Evolutionary conservation across 2,329 filamentous ascomycete species (phyloP), one percentile per base, ranked within the genome.

Genomic region (Fusarium redolens): DNA sequence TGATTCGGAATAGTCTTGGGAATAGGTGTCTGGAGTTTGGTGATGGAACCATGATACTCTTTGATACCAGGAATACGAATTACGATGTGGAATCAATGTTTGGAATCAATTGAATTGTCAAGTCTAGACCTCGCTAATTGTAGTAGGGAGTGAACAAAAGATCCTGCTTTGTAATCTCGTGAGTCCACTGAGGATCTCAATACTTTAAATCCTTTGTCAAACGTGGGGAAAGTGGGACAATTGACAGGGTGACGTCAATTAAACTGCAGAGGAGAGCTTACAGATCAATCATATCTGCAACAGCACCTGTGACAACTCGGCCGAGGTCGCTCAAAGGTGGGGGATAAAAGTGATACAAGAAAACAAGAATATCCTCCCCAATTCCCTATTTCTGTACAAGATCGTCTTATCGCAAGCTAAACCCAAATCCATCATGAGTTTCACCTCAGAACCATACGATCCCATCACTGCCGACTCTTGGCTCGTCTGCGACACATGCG

Each of bases 401-500:
- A 64, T 41, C 55, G 35, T 33, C 7, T 37, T n/a, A 30, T 68
- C 52, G 44, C 62, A 55, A 56, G 20, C 64, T 67, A 67, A 45
- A 14, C 48, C 48, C 9, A 20, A 55, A 55, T 61, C 63, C 61
- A 45, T 51, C 56, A 77, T 76, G 74, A 33, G 44, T 30, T 69
- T 78, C 45, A 63, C 69, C 7, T 22, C 56, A 37, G 77, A 78
- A 31, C 57, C 69, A 8, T 79, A 76, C 62, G 78, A 79, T 33
- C 20, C 69, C 7, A 48, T 40, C 50, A 72, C 69, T 0, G 68
- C 74, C 15, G 68, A 69, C 25, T 66, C 67, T 5, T 75, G 75
- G 76, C 86, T 92, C 40, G 84, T 94, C 72, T 94, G 92, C 83
- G 85, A 84, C 13, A 87, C 91, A 9, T 94, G 92, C 79, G 92